phyloP scores from a whole-genome alignment of 192 early-diverging fungal species.

The Martensiomyces pterosporus region DNA sequence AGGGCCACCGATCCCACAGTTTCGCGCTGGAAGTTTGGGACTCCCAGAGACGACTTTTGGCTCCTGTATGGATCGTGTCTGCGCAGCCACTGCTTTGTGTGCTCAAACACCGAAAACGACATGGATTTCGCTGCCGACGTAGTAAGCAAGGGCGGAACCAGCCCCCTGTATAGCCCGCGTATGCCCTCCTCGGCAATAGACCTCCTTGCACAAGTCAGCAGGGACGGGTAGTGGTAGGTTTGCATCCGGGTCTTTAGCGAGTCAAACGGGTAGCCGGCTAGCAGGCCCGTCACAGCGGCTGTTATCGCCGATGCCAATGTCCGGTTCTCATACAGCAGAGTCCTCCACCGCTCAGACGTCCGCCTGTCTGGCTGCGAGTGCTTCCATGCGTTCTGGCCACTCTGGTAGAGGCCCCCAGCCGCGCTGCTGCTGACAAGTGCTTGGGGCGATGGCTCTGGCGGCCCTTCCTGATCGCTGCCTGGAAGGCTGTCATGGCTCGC shows the following conservation, averaged over 20 bases:
- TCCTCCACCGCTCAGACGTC: constrained; percentile 20
- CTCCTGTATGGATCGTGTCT: constrained; percentile 14
- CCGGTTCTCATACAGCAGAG: constrained; percentile 49
- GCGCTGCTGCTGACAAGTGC: no score
- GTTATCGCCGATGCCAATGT: constrained; percentile 66
- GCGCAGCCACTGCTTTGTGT: constrained; percentile 56
- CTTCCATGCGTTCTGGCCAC: no score
- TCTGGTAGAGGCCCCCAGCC: no score
- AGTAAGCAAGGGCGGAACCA: constrained; percentile 76
- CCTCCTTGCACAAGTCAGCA: constrained; percentile 67
- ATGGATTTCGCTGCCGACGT: constrained; percentile 82
- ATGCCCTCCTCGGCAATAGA: constrained; percentile 80
- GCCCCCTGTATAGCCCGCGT: constrained; percentile 82
- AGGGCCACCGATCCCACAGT: constrained; percentile 46
- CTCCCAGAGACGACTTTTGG: constrained; percentile 1
- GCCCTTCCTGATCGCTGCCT: no score
- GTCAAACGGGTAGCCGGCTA: constrained; percentile 84
- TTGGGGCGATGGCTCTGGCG: no score
- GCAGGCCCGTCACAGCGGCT: constrained; percentile 63
- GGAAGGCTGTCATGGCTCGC: no score
- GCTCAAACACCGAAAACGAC: constrained; percentile 88
- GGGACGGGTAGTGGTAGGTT: constrained; percentile 78
- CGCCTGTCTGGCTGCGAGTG: no score
- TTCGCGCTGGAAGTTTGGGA: constrained; percentile 42
- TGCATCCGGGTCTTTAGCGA: constrained; percentile 97